Evolutionary conservation across 176 grass and related monocot species (phyloP).

Genomic region (Aegilops bicornis): DNA sequence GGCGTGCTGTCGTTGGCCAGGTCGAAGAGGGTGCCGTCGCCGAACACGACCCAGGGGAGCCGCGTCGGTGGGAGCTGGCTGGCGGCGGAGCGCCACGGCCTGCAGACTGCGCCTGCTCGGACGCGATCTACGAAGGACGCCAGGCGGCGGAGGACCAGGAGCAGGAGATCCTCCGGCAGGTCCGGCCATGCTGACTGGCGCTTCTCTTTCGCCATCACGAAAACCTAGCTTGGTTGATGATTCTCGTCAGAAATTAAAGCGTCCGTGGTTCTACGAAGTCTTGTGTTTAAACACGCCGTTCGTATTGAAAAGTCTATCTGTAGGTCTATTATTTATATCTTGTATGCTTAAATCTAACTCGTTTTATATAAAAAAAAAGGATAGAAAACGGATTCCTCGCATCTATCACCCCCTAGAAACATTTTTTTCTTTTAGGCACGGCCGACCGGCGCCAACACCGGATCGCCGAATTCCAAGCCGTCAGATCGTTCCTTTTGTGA

Average conservation of each 20-base stretch:
- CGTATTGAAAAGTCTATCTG: no score
- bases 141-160: not conserved
- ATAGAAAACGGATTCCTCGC: no score
- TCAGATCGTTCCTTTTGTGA: no score
- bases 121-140: not conserved
- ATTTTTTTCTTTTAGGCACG: no score
- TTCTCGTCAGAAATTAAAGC: not conserved
- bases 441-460: no score
- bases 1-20: not conserved
- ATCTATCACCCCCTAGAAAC: no score
- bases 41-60: not conserved
- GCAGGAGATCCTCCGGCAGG: not conserved
- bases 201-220: not conserved
- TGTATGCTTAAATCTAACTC: no score
- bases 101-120: not conserved
- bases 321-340: no score
- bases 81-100: not conserved
- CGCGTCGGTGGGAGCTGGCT: not conserved
- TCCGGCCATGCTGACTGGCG: not conserved
- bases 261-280: not conserved
- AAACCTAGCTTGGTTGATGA: not conserved
- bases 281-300: no score
- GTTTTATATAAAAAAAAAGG: no score
- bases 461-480: no score
- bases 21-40: constrained; percentile 8